Conservation (phyloP, 768 basidiomycete species). For the Trametes elegans region DNA sequence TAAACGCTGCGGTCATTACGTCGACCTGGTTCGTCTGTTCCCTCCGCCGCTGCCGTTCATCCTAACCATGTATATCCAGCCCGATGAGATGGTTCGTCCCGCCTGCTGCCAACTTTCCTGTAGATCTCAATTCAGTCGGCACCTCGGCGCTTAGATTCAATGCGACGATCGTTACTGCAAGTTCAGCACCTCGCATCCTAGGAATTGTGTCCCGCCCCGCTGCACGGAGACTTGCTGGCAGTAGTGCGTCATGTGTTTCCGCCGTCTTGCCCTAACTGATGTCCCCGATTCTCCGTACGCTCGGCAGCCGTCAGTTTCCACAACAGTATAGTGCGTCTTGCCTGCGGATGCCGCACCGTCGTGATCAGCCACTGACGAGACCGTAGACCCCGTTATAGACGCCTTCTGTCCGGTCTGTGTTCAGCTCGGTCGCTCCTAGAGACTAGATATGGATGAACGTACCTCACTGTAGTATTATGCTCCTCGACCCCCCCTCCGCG, state of each 20-base stretch:
- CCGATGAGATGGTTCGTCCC: constrained; percentile 54
- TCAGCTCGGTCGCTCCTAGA: constrained; percentile 23
- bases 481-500: not conserved
- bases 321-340: constrained; percentile 59
- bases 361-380: constrained; percentile 10
- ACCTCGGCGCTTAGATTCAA: constrained; percentile 46
- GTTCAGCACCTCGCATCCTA: constrained; percentile 66
- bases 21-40: constrained; percentile 44
- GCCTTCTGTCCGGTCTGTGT: constrained; percentile 30
- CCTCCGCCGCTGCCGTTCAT: constrained; percentile 11
- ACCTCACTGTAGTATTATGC: constrained; percentile 10
- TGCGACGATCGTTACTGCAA: constrained; percentile 67
- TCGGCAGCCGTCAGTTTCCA: constrained; percentile 66
- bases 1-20: constrained; percentile 53
- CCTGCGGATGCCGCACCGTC: constrained; percentile 5
- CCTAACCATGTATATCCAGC: constrained; percentile 36
- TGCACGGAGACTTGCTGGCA: constrained; percentile 73
- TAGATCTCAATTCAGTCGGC: constrained; percentile 21
- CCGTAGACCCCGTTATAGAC: constrained; percentile 30
- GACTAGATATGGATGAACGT: constrained; percentile 13
- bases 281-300: constrained; percentile 11
- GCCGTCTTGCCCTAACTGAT: constrained; percentile 2
- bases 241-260: constrained; percentile 50
- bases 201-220: constrained; percentile 50
- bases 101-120: constrained; percentile 15